Evolutionary conservation across 305 asterid species (phyloP).

Genomic region (Fraxinus velutina): DNA sequence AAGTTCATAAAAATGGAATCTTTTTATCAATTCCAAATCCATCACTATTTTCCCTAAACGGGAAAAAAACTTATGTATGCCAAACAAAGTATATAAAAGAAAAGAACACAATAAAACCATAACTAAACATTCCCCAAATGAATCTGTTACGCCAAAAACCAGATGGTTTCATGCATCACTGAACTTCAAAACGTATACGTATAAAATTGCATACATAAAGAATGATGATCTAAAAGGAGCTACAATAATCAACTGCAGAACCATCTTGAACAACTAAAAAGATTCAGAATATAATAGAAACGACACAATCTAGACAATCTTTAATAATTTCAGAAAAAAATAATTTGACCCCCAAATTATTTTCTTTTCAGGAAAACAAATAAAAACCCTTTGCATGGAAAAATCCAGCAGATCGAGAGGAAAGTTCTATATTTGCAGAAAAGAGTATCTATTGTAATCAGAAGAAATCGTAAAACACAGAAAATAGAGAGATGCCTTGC

Average conservation of each 20-base stretch:
- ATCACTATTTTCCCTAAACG: background rate
- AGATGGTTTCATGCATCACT: slow-evolving; percentile 16
- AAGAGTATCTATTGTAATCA: background rate
- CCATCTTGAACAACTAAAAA: background rate
- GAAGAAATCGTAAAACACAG: background rate
- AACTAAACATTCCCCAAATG: slow-evolving; percentile 7
- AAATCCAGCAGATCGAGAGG: slow-evolving; percentile 36
- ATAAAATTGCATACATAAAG: background rate
- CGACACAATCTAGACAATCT: slow-evolving; percentile 30
- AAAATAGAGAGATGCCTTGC: background rate
- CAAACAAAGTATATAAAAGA: background rate
- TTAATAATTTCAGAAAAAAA: slow-evolving; percentile 14
- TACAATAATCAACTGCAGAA: background rate
- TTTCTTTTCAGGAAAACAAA: slow-evolving; percentile 5
- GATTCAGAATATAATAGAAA: background rate
- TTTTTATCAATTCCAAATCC: background rate
- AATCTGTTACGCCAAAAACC: slow-evolving; percentile 1
- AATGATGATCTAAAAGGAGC: slow-evolving; percentile 20
- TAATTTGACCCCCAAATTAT: background rate
- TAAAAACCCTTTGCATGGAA: background rate
- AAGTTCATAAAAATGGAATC: background rate
- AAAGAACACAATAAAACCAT: background rate
- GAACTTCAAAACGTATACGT: background rate
- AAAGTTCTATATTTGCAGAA: slow-evolving; percentile 7
- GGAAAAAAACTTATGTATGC: background rate